Conservation (phyloP, 176 grass and related monocot species). For the Tillandsia leiboldiana region DNA sequence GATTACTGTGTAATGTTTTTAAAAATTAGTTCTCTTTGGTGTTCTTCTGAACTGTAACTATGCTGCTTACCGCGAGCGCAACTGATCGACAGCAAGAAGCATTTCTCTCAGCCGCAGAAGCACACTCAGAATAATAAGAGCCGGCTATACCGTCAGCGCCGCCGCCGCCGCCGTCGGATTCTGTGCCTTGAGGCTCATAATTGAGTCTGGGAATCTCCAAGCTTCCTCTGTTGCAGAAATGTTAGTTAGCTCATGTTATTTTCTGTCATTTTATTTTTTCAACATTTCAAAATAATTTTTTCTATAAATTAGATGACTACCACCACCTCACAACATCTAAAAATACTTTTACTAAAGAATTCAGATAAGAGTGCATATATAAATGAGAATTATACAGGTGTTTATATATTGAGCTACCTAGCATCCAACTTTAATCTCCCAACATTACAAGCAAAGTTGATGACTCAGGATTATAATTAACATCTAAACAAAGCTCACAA, state of each 20-base stretch:
- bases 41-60: not conserved
- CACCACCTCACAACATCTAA: too few relatives aligned
- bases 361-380: too few relatives aligned
- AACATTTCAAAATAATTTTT: too few relatives aligned
- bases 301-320: too few relatives aligned
- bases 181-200: constrained; percentile 26
- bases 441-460: too few relatives aligned
- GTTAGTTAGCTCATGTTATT: not conserved
- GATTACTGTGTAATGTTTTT: too few relatives aligned
- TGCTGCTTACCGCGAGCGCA: constrained; percentile 35
- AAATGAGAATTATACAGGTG: too few relatives aligned
- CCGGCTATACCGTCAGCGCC: not conserved
- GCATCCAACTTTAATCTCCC: too few relatives aligned
- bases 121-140: constrained; percentile 23
- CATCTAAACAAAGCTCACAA: not conserved
- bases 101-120: constrained; percentile 20
- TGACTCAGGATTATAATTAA: not conserved
- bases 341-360: too few relatives aligned
- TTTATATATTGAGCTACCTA: too few relatives aligned
- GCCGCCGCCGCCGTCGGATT: not conserved
- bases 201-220: constrained; percentile 43
- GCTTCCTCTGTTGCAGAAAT: constrained; percentile 40
- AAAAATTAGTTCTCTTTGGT: not conserved
- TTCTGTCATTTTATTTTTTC: too few relatives aligned
- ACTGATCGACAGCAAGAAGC: constrained; percentile 35